A percentile compares a stretch with the other conserved stretches of the same genome.
These are phyloP conservation scores for Cytospora piceae DNA, from an alignment of 2,329 filamentous ascomycete species.

Conservation along the genomic window DNA sequence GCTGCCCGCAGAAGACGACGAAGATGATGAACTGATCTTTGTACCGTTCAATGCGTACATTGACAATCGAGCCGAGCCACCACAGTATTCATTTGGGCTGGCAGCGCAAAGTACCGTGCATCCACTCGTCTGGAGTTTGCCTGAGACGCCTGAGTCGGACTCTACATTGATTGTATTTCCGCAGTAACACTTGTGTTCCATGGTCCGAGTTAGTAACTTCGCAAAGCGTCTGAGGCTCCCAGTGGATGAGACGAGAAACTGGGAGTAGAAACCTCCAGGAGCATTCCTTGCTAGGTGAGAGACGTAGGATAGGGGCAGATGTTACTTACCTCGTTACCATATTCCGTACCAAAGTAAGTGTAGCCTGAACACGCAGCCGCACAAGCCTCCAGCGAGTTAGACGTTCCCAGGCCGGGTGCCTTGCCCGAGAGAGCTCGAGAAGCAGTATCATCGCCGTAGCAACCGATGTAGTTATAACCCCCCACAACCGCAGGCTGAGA, in stretches of 20 bases:
- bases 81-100: constrained; percentile 14
- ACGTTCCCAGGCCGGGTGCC: constrained; percentile 17
- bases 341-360: constrained; percentile 37
- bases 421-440: constrained; percentile 4
- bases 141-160: neutral
- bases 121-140: constrained; percentile 8
- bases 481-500: constrained; percentile 27
- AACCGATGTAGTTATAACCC: constrained; percentile 35
- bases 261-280: neutral
- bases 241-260: neutral
- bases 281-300: neutral
- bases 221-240: neutral
- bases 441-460: constrained; percentile 34
- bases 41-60: constrained; percentile 7
- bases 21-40: neutral
- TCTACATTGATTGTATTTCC: constrained; percentile 15
- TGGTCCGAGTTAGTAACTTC: neutral
- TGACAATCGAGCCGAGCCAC: constrained; percentile 6
- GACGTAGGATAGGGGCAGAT: constrained; percentile 20
- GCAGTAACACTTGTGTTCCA: constrained; percentile 5
- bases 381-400: constrained; percentile 35
- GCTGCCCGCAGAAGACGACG: neutral
- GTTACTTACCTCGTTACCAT: constrained; percentile 30
- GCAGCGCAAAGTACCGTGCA: constrained; percentile 14
- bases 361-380: constrained; percentile 35